Percentiles rank a stretch among this genome's conserved stretches.
phyloP scores from a whole-genome alignment of 192 early-diverging fungal species.

The Backusella morwellensis region DNA sequence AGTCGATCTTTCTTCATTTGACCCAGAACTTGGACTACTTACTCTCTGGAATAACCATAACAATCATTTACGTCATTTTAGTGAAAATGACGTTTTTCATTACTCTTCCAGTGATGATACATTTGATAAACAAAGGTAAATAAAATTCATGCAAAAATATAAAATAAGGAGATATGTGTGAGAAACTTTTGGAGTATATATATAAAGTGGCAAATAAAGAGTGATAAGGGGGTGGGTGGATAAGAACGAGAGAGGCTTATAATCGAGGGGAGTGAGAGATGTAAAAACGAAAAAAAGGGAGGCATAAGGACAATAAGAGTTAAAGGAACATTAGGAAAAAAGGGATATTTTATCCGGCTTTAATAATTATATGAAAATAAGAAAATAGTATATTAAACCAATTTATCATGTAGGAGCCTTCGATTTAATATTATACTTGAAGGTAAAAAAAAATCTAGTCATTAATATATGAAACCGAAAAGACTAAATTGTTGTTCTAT shows the following conservation, averaged over 20 bases:
- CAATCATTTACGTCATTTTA: constrained; percentile 11
- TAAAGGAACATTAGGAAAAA: constrained; percentile 1
- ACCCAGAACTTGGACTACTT: not conserved
- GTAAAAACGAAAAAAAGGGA: not conserved
- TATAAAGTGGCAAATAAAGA: constrained; percentile 2
- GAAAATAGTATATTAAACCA: not conserved
- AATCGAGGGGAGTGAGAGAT: not conserved
- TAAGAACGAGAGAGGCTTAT: not conserved
- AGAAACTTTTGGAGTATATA: not conserved
- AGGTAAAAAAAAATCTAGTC: constrained; percentile 9
- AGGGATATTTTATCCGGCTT: not conserved
- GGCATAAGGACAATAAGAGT: not conserved
- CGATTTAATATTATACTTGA: constrained; percentile 20
- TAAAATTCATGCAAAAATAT: not conserved
- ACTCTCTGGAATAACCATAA: not conserved
- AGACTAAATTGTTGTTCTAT: not conserved
- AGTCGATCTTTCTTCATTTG: not conserved
- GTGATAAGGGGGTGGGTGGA: not conserved
- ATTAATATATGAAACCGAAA: not conserved
- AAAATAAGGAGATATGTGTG: not conserved
- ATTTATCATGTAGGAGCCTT: not conserved
- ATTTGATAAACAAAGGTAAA: constrained; percentile 1
- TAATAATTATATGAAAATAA: not conserved
- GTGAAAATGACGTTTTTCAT: constrained; percentile 8
- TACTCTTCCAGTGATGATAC: not conserved